Evolutionary conservation across 2,329 filamentous ascomycete genomes (phyloP), one percentile per base, ranked within the genome.

Genomic region (Arthrobotrys iridis): DNA sequence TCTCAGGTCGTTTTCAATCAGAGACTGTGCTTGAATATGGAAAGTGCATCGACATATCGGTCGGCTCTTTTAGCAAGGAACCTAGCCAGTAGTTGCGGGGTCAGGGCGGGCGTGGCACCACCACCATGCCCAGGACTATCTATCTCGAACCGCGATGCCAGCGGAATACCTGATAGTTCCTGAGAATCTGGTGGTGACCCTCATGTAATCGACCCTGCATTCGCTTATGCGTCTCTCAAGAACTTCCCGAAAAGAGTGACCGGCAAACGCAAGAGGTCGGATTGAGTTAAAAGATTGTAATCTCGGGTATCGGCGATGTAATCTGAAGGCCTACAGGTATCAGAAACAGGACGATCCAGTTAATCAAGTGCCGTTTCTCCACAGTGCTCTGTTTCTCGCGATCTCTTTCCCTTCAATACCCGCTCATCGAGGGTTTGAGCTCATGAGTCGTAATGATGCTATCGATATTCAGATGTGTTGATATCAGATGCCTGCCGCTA

Each of bases 171-270:
- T 20, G 48, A 33, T 30, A 22, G 41, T 60, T 33, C 41, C 37
- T 52, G 15, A 58, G 20, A 48, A 67, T 18, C 30, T 67, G 48
- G 65, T 45, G 41, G 50, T 41, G 41, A 60, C 55, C 52, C 28
- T 50, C 30, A 24, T 62, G 35, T 41, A 43, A 26, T 43, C 26
- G 62, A 40, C 55, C 68, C 70, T 67, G 70, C 55, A 22, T 55
- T 74, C 70, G 70, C 70, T 74, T 67, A 74, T 67, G 55, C 62
- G 60, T 74, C 70, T 74, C 70, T 26, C 15, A 58, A 74, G 70
- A 74, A 66, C 70, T 74, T 43, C 70, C 70, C 45, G 41, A 74
- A 74, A 63, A 24, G 70, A 63, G 57, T 13, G 41, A 33, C 28
- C 15, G 20, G 46, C 55, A 57, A 74, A 74, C 52, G 62, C 45